Evolutionary conservation across 2,329 filamentous ascomycete genomes (phyloP).

Genomic region (Orbilia quercus): DNA sequence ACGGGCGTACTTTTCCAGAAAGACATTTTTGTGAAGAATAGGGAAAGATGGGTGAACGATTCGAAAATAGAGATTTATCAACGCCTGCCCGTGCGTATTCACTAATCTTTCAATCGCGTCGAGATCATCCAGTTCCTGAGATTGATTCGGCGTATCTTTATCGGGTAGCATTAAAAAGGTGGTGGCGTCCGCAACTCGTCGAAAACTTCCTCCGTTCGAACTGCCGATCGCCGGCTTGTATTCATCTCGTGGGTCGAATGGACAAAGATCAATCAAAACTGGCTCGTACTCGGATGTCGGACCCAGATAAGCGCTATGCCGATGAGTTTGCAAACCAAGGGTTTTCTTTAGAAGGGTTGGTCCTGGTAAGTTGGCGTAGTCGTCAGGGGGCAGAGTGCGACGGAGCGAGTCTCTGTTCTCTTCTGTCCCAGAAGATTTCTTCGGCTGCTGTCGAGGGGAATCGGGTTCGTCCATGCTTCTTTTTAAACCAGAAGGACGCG

Average conservation of each 20-base stretch:
- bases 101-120: constrained; percentile 79
- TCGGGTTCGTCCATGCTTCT: constrained; percentile 59
- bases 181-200: constrained; percentile 80
- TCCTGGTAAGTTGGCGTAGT: constrained; percentile 52
- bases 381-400: constrained; percentile 50
- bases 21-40: constrained; percentile 72
- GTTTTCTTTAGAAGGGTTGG: constrained; percentile 61
- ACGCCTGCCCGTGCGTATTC: constrained; percentile 77
- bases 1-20: constrained; percentile 71
- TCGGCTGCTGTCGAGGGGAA: constrained; percentile 53
- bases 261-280: constrained; percentile 81
- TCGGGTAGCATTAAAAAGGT: constrained; percentile 85
- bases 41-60: constrained; percentile 72
- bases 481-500: constrained; percentile 46
- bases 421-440: constrained; percentile 37
- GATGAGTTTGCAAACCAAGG: constrained; percentile 79
- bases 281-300: constrained; percentile 85
- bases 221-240: constrained; percentile 72
- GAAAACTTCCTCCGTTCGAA: constrained; percentile 70
- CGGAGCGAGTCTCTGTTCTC: constrained; percentile 56
- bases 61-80: constrained; percentile 83
- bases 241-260: constrained; percentile 84
- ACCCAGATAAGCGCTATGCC: constrained; percentile 85
- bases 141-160: constrained; percentile 76
- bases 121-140: constrained; percentile 71